Evolutionary conservation across 1,284 basidiomycete genomes (phyloP).

Genomic region (Ceratobasidium sp.): DNA sequence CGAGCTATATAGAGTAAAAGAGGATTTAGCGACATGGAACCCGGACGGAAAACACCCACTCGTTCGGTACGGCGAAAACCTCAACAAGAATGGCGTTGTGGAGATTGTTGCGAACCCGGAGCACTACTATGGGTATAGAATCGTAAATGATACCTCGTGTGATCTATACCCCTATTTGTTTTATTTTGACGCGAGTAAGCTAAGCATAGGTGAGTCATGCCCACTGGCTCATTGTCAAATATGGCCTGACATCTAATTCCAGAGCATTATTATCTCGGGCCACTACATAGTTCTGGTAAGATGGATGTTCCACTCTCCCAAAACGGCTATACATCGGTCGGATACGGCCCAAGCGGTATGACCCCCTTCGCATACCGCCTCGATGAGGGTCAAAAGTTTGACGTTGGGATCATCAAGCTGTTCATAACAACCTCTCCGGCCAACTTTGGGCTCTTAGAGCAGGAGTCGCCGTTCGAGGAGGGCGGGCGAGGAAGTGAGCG

Average conservation of each 20-base stretch:
- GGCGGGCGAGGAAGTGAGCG: background rate
- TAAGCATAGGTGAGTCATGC: slow-evolving; percentile 57
- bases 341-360: slow-evolving; percentile 8
- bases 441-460: background rate
- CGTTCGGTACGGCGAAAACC: slow-evolving; percentile 57
- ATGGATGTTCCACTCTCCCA: too few species aligned
- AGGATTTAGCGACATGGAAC: slow-evolving; percentile 63
- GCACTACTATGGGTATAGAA: slow-evolving; percentile 59
- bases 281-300: too few species aligned
- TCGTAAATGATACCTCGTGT: slow-evolving; percentile 60
- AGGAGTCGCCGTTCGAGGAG: slow-evolving; percentile 2
- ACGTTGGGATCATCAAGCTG: slow-evolving; percentile 28
- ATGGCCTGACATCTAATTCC: too few species aligned
- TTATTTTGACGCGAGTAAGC: slow-evolving; percentile 63
- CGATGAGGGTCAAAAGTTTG: background rate
- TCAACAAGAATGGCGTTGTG: slow-evolving; percentile 59
- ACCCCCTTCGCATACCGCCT: background rate
- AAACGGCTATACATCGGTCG: background rate
- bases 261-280: too few species aligned
- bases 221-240: background rate
- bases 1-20: background rate
- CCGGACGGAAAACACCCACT: slow-evolving; percentile 56
- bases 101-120: slow-evolving; percentile 57
- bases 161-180: slow-evolving; percentile 66
- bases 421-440: slow-evolving; percentile 9